A percentile compares a stretch with the other conserved stretches of the same genome.
These are phyloP conservation scores for Hypoxylon sp. DNA, from an alignment of 2,329 filamentous ascomycete genomes.

Conservation along the genomic window DNA sequence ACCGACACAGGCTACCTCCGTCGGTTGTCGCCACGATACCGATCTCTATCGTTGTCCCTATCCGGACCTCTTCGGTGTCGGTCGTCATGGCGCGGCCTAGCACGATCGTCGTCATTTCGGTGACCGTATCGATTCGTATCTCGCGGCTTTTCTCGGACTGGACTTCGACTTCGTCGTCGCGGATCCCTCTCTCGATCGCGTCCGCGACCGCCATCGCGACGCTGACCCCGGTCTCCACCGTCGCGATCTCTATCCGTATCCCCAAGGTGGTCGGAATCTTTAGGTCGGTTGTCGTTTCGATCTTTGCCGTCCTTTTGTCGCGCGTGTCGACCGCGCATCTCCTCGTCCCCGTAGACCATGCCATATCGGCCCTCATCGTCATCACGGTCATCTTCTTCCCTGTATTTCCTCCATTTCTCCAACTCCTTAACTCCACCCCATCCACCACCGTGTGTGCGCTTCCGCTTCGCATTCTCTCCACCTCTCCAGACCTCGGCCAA, in stretches of 20 bases:
- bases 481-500: constrained; percentile 90
- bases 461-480: constrained; percentile 82
- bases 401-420: constrained; percentile 91
- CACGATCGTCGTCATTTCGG: constrained; percentile 33
- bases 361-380: constrained; percentile 65
- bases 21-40: constrained; percentile 33
- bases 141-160: constrained; percentile 38
- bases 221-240: constrained; percentile 41
- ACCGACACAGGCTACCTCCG: constrained; percentile 38
- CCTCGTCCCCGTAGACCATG: constrained; percentile 83
- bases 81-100: constrained; percentile 32
- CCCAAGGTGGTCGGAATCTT: constrained; percentile 22
- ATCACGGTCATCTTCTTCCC: constrained; percentile 65
- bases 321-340: constrained; percentile 64
- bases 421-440: constrained; percentile 90
- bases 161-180: constrained; percentile 46
- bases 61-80: constrained; percentile 39
- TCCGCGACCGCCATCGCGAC: constrained; percentile 5
- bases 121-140: constrained; percentile 34
- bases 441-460: constrained; percentile 66
- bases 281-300: constrained; percentile 38
- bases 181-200: constrained; percentile 41
- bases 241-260: constrained; percentile 36
- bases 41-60: constrained; percentile 34
- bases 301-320: constrained; percentile 49